Percentiles rank a stretch among this genome's conserved stretches.
phyloP scores from a whole-genome alignment of 2,329 filamentous ascomycete genomes.

The Colletotrichum melonis region DNA sequence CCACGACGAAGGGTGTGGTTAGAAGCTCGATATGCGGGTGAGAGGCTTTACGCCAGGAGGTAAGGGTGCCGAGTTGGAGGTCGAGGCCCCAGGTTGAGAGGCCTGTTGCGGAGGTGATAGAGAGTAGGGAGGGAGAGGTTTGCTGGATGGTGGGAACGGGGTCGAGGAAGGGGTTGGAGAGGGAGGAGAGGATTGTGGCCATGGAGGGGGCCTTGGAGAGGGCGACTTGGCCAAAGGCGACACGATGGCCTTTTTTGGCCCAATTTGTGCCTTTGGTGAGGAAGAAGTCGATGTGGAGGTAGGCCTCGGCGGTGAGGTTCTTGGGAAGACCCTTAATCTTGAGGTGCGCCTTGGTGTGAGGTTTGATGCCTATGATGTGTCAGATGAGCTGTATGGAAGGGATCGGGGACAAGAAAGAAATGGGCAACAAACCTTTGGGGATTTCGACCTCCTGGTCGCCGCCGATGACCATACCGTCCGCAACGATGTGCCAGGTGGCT shows the following conservation, averaged over 20 bases:
- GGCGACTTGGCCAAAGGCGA: slow-evolving; percentile 62
- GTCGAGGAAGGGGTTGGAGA: slow-evolving; percentile 21
- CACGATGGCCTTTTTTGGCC: slow-evolving; percentile 61
- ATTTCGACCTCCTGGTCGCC: slow-evolving; percentile 48
- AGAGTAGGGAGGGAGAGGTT: slow-evolving; percentile 40
- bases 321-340: slow-evolving; percentile 45
- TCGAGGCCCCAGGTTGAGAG: slow-evolving; percentile 57
- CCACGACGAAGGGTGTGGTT: slow-evolving; percentile 56
- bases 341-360: slow-evolving; percentile 52
- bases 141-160: slow-evolving; percentile 28
- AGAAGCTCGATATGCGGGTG: slow-evolving; percentile 51
- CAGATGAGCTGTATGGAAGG: neutral
- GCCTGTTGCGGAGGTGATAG: slow-evolving; percentile 48
- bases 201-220: slow-evolving; percentile 49
- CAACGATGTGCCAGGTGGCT: slow-evolving; percentile 55
- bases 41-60: slow-evolving; percentile 51
- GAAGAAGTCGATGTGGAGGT: slow-evolving; percentile 61
- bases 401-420: too few species aligned
- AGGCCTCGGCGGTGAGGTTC: slow-evolving; percentile 50
- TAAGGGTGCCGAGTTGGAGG: slow-evolving; percentile 53
- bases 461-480: slow-evolving; percentile 50
- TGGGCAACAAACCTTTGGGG: slow-evolving; percentile 49
- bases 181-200: slow-evolving; percentile 35
- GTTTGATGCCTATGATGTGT: slow-evolving; percentile 49
- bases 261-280: slow-evolving; percentile 58